Base-by-base conservation (phyloP, 2,329 filamentous ascomycete species). In the Sclerotinia glacialis region DNA sequence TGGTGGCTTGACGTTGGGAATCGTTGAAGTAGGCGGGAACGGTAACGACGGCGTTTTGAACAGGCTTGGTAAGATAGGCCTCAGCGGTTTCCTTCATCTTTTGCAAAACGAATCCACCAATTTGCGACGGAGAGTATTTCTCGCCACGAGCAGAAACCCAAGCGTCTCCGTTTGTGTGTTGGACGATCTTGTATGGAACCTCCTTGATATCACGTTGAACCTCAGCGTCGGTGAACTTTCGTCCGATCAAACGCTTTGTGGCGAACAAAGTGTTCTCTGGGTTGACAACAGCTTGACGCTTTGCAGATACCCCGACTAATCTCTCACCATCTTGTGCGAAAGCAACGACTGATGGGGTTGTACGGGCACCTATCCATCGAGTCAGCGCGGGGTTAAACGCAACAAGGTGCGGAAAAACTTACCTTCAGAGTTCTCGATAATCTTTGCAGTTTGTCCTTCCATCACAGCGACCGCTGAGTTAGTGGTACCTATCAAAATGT, bases 41-140 rank as follows among this genome's bases (percentile, higher is more conserved):
- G 69, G 94, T 98, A 74, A 98, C 94, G 69, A 98, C 94, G 75
- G 93, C 94, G 78, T 98, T 97, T 87, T 96, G 95, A 77, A 96
- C 83, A 69, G 87, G 87, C 85, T 93, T 96, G 82, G 90, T 88
- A 72, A 97, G 87, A 83, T 96, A 97, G 70, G 90, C 85, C 84
- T 97, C 93, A 72, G 94, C 94, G 63, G 94, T 98, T 86, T 97
- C 94, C 88, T 96, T 97, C 94, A 97, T 97, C 88, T 98, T 97
- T 80, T 93, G 89, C 76, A 98, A 87, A 72, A 97, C 86, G 80
- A 97, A 97, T 77, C 93, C 94, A 86, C 94, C 94, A 71, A 98
- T 92, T 81, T 98, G 94, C n/a, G 93, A 97, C 67, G 94, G 94
- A 72, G 93, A 97, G 85, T 97, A 97, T 81, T 93, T 96, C 82